phyloP scores from a whole-genome alignment of 306 rosid genomes.

The Vicia faba region DNA sequence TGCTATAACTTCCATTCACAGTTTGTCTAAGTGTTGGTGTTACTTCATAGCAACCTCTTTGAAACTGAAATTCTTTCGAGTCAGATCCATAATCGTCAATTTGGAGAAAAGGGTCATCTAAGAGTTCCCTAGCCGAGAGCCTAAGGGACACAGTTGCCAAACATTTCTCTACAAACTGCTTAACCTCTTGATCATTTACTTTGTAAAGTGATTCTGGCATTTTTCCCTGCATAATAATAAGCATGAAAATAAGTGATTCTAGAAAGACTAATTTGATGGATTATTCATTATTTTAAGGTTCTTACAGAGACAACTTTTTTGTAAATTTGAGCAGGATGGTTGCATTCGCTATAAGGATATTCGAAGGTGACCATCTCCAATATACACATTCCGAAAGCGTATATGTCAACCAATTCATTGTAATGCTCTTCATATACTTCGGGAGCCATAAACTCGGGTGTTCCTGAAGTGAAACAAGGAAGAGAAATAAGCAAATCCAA shows the following conservation, averaged over 20 bases:
- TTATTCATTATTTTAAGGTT: constrained; percentile 8
- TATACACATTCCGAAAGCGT: constrained; percentile 96
- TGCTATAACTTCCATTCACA: constrained; percentile 46
- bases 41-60: constrained; percentile 60
- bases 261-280: background rate
- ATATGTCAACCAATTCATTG: constrained; percentile 91
- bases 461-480: constrained; percentile 56
- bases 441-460: constrained; percentile 99
- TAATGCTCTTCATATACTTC: constrained; percentile 97
- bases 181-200: constrained; percentile 74
- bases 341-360: constrained; percentile 96
- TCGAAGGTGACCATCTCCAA: constrained; percentile 97
- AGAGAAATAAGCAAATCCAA: constrained; percentile 13
- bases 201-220: constrained; percentile 82
- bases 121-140: constrained; percentile 82
- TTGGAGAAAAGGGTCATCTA: constrained; percentile 84
- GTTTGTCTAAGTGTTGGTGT: constrained; percentile 56
- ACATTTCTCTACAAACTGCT: constrained; percentile 84
- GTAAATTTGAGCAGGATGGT: constrained; percentile 91
- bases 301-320: constrained; percentile 89
- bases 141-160: constrained; percentile 76
- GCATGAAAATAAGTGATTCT: constrained; percentile 16
- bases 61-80: constrained; percentile 46
- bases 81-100: constrained; percentile 64
- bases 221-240: constrained; percentile 63